Conservation (phyloP, 1,284 basidiomycete genomes). For the Ustilago xerochloae region DNA sequence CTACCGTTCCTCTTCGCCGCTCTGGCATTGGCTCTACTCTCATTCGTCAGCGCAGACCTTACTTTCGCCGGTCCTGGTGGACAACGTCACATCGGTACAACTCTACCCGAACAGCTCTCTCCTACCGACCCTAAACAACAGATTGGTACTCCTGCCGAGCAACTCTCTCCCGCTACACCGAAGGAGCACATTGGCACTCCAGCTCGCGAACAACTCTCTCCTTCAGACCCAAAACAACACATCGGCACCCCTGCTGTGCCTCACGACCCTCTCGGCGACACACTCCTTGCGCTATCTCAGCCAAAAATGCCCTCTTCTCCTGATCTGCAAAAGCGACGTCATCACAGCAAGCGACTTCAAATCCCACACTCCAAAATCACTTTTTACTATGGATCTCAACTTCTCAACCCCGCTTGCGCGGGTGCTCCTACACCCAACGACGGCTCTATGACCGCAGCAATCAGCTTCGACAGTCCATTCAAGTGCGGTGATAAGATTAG, state of each 20-base stretch:
- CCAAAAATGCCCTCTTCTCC: background rate
- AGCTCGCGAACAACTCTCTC: background rate
- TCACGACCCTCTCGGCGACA: background rate
- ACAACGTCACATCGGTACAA: too few species aligned
- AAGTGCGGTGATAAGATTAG: slow-evolving; percentile 33
- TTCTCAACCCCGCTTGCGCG: slow-evolving; percentile 31
- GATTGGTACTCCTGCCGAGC: too few species aligned
- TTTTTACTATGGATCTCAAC: slow-evolving; percentile 29
- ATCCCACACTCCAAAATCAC: slow-evolving; percentile 30
- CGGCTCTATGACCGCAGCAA: slow-evolving; percentile 30
- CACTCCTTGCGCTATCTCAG: background rate
- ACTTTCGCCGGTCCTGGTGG: too few species aligned
- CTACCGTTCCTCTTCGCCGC: background rate
- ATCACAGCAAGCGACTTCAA: slow-evolving; percentile 10
- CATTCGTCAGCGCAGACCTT: background rate
- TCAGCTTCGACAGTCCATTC: slow-evolving; percentile 31
- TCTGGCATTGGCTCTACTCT: background rate
- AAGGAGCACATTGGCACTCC: too few species aligned
- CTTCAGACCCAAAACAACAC: background rate
- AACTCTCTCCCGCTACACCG: too few species aligned
- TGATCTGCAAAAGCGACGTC: slow-evolving; percentile 5
- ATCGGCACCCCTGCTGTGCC: background rate
- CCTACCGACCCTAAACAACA: too few species aligned
- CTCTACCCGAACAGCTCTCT: too few species aligned
- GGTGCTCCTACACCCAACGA: slow-evolving; percentile 20